These are phyloP conservation scores for Thoreauomyces humboldtii DNA, from an alignment of 192 early-diverging fungal species.

Conservation along the genomic window DNA sequence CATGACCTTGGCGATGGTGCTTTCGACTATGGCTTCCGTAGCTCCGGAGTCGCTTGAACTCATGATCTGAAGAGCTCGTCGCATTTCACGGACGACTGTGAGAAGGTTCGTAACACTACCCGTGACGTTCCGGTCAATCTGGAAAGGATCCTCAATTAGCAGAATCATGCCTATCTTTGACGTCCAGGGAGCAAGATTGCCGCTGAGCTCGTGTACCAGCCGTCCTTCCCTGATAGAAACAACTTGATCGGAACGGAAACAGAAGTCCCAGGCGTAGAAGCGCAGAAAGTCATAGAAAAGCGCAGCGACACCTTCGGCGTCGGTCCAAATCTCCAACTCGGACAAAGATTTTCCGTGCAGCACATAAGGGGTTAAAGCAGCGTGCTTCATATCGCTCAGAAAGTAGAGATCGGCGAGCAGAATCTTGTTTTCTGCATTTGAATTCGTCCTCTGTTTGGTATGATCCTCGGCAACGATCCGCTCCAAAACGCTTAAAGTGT, in stretches of 20 bases:
- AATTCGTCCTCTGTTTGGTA: no score
- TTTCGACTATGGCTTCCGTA: no score
- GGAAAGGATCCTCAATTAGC: conserved; percentile 48
- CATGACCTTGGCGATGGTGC: no score
- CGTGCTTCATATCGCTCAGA: conserved; percentile 7
- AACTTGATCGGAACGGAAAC: conserved; percentile 19
- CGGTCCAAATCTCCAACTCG: neutral
- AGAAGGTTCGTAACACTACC: conserved; percentile 30
- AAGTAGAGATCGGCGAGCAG: conserved; percentile 33
- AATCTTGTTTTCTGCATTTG: no score
- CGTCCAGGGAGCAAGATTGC: neutral
- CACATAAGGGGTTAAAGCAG: neutral
- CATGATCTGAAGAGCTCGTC: no score
- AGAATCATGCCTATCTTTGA: conserved; percentile 14
- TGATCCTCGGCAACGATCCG: no score
- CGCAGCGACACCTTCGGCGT: conserved; percentile 13
- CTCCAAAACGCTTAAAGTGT: neutral
- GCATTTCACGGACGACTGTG: conserved; percentile 32
- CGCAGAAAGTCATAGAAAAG: conserved; percentile 38
- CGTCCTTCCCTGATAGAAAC: conserved; percentile 33
- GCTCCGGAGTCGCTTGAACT: no score
- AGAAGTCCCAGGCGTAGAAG: conserved; percentile 38
- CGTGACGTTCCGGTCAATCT: conserved; percentile 40
- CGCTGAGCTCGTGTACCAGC: conserved; percentile 8
- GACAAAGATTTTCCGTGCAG: neutral